phyloP scores from a whole-genome alignment of 139 green algal genomes.

The Asterochloris erici region DNA sequence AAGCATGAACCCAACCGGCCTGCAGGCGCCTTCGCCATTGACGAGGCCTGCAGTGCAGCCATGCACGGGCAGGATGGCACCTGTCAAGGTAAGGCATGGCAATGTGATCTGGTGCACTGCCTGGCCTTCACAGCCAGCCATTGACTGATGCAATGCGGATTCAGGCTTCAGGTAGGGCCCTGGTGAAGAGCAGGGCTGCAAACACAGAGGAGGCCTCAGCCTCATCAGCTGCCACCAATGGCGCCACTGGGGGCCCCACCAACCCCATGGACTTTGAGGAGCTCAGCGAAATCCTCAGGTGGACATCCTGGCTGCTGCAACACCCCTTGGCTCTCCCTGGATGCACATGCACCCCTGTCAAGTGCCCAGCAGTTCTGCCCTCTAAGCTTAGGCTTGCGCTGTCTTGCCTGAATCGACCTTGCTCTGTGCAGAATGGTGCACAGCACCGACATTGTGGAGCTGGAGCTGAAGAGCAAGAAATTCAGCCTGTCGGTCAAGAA shows the following conservation, averaged over 20 bases:
- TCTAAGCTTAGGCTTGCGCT: not conserved
- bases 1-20: no score
- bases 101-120: no score
- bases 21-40: no score
- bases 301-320: not conserved
- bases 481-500: constrained; percentile 89
- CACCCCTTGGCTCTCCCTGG: not conserved
- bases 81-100: no score
- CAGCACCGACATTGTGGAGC: constrained; percentile 93
- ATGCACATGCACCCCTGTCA: not conserved
- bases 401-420: not conserved
- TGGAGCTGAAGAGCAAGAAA: constrained; percentile 89
- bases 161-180: no score
- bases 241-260: not conserved
- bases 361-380: not conserved
- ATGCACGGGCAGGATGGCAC: no score
- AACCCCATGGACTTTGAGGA: constrained; percentile 80
- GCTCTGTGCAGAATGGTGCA: constrained; percentile 79
- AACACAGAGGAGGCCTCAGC: no score
- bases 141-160: no score
- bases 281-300: constrained; percentile 78
- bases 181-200: no score
- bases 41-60: no score
- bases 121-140: no score
- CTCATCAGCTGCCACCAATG: no score